Evolutionary conservation across 441 rosid species (phyloP).

Genomic region (Lepidium campestre): DNA sequence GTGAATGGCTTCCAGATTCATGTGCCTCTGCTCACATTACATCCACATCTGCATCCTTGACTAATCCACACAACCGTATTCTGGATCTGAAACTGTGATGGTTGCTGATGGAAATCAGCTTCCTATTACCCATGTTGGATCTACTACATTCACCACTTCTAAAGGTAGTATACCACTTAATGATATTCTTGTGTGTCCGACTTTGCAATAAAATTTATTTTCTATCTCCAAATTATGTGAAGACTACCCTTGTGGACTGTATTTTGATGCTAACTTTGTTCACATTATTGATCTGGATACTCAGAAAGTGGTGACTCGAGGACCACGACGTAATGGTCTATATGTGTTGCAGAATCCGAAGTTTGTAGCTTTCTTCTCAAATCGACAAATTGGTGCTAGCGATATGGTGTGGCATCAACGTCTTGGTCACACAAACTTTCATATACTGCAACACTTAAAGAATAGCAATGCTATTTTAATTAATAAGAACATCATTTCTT

Average conservation of each 20-base stretch:
- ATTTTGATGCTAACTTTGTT: not conserved
- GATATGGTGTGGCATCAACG: not conserved
- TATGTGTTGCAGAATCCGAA: not conserved
- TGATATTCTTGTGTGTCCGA: too few relatives aligned
- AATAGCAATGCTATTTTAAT: too few relatives aligned
- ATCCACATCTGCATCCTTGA: rapidly evolving
- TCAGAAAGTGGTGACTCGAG: not conserved
- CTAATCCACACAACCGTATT: not conserved
- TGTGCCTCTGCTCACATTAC: not conserved
- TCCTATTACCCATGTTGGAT: not conserved
- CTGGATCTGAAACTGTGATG: not conserved
- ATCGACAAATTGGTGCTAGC: not conserved
- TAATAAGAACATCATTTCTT: too few relatives aligned
- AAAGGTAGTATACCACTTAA: not conserved
- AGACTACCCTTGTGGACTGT: too few relatives aligned
- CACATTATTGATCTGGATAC: not conserved
- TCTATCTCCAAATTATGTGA: too few relatives aligned
- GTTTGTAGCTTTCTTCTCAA: not conserved
- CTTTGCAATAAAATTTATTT: too few relatives aligned
- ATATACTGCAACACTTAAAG: too few relatives aligned
- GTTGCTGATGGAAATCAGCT: not conserved
- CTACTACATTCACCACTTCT: not conserved
- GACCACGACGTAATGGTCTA: not conserved
- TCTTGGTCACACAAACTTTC: too few relatives aligned
- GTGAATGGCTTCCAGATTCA: not conserved